These are phyloP conservation scores for Fusarium newnesense DNA, from an alignment of 2,329 filamentous ascomycete genomes.

Conservation along the genomic window DNA sequence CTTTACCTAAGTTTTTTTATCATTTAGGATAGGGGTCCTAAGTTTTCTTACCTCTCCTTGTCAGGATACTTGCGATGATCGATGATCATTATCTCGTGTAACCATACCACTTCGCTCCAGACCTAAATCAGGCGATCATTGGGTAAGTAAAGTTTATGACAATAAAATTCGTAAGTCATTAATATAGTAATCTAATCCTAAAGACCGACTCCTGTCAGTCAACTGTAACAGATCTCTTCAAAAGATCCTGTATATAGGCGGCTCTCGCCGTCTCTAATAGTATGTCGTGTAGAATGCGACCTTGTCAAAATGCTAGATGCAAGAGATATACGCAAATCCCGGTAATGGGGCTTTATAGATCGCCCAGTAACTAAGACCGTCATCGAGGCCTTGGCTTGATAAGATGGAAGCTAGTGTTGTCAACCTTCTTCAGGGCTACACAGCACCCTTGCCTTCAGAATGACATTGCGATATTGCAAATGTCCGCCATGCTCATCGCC, in stretches of 20 bases:
- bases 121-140: not conserved
- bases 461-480: constrained; percentile 69
- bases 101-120: not conserved
- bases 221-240: not conserved
- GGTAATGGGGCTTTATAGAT: not conserved
- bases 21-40: too few species aligned
- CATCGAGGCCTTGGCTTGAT: not conserved
- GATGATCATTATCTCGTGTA: not conserved
- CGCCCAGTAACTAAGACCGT: not conserved
- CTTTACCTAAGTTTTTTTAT: too few species aligned
- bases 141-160: not conserved
- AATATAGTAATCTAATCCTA: constrained; percentile 1
- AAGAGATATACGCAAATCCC: not conserved
- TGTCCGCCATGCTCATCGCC: constrained; percentile 73
- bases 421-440: constrained; percentile 58
- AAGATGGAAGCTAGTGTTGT: not conserved
- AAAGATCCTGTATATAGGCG: not conserved
- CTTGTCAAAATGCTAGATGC: not conserved
- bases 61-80: not conserved
- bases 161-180: constrained; percentile 16
- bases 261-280: not conserved
- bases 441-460: constrained; percentile 73
- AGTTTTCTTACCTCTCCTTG: too few species aligned
- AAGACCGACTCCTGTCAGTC: not conserved
- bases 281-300: not conserved